A percentile compares a stretch with the other conserved stretches of the same genome.
phyloP scores from a whole-genome alignment of 2,329 filamentous ascomycete species.

The Huntiella savannae region DNA sequence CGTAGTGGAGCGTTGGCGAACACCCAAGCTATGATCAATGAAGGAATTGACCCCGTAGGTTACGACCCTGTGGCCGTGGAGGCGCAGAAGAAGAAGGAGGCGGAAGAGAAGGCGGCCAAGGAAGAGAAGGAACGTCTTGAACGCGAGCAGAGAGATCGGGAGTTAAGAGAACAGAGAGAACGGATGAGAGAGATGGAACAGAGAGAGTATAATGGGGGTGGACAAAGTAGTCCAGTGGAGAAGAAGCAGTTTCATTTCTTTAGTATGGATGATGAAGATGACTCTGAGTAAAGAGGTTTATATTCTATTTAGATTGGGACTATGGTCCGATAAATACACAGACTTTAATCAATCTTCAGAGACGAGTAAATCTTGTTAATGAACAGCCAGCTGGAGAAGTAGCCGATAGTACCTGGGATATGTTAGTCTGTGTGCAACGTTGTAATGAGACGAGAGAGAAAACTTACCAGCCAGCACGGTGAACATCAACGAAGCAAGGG shows the following conservation, averaged over 20 bases:
- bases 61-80: conserved; percentile 39
- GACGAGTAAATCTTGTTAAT: conserved; percentile 84
- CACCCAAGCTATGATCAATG: conserved; percentile 41
- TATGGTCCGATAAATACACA: neutral
- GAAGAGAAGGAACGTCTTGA: conserved; percentile 29
- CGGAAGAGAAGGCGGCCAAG: conserved; percentile 27
- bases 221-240: conserved; percentile 17
- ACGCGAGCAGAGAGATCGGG: conserved; percentile 26
- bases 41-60: conserved; percentile 40
- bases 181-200: conserved; percentile 23
- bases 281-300: conserved; percentile 13
- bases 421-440: conserved; percentile 12
- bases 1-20: conserved; percentile 46
- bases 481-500: conserved; percentile 73
- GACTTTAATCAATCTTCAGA: conserved; percentile 79
- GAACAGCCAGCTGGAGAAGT: conserved; percentile 88
- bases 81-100: conserved; percentile 29
- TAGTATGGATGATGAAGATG: conserved; percentile 32
- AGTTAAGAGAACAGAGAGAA: conserved; percentile 22
- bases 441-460: neutral
- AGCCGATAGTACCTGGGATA: conserved; percentile 68
- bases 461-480: conserved; percentile 81
- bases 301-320: too few species aligned
- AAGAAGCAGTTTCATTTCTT: conserved; percentile 39
- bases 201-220: conserved; percentile 17